Evolutionary conservation across 345 rosid species (phyloP), one percentile per base, ranked within the genome.

Genomic region (Psidium friedrichsthalianum): DNA sequence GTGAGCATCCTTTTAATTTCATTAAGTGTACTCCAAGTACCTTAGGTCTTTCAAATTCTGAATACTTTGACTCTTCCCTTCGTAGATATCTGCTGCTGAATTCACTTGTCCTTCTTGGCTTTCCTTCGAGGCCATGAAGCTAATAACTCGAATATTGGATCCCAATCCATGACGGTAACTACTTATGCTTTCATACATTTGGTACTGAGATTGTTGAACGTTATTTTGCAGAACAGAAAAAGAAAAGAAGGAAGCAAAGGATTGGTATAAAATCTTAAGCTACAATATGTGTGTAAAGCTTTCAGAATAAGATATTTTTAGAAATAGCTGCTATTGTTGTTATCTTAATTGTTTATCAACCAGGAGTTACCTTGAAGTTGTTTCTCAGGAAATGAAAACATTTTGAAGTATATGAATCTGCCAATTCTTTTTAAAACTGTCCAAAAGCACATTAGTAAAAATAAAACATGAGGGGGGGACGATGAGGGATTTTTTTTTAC

Each of bases 41-140:
- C 47, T 69, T 69, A 69, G 78, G 25, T 36, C 25, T 69, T 32
- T 47, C 47, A 36, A 69, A 32, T 18, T 69, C 40, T 18, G 36
- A 69, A 69, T 69, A 36, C 78, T 18, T 69, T 69, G 78, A 11
- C 56, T 74, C 82, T 86, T 20, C 51, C 8, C 8, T 74, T 18
- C 83, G 90, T 91, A 97, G 99, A 95, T 97, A 86, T 94, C 98
- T 61, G 95, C 93, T 51, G 98, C 98, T 84, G 99, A 97, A 89
- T 96, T 97, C 87, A 91, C 96, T 90, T 97, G 94, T 78, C 98
- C 98, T 27, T 94, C 98, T 12, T 97, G 99, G 99, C 95, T 97
- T 86, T 97, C 99, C 51, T 94, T 95, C 55, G 89, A 86, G 78
- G 97, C 95, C 83, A 97, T 92, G 98, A 97, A 95, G 89, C 86